Base-by-base conservation (phyloP, 2,329 filamentous ascomycete species). In the Colletotrichum tropicicola region DNA sequence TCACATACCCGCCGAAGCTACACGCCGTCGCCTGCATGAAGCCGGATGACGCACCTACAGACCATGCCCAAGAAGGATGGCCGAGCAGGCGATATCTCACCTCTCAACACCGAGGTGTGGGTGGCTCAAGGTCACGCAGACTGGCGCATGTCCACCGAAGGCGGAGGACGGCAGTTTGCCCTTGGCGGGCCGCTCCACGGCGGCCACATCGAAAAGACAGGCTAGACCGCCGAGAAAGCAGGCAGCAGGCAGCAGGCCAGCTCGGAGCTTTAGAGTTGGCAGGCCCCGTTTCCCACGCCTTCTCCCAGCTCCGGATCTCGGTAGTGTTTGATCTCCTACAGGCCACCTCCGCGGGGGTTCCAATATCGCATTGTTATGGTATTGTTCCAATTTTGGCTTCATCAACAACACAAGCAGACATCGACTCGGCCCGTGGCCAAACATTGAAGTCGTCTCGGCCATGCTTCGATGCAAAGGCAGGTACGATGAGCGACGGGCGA, bases 1-100 rank as follows among this genome's bases (percentile, higher is more conserved):
- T 68, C 66, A 67, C 66, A 68, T 68, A 68, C 64, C 66, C 66
- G 66, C 66, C 64, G 66, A 59, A 30, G 32, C 66, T 68, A 68
- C 48, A 60, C 44, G 37, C 48, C 58, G 25, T 61, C 32, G 58
- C 44, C 43, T 55, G 66, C 66, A 68, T 60, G 55, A 47, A 59
- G 51, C 64, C 66, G 66, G 44, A 66, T 66, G 59, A 64, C 59
- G 59, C 52, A 58, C 59, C 53, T 66, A 19, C 32, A 47, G 41
- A 21, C 63, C 59, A 58, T 63, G 15, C 47, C 51, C 21, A 54
- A 61, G 51, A 15, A 32, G 63, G 35, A 49, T 19, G 53, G 39
- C 32, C 44, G 28, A 19, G 45, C 37, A 41, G 3, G 41, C 52
- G 15, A 15, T 53, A 21, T 37, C 45, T 56, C 41, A 49, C 27